Evolutionary conservation across 495 filamentous ascomycete genomes (phyloP), one percentile per base, ranked within the genome.

Genomic region (Pyrenula massariospora): DNA sequence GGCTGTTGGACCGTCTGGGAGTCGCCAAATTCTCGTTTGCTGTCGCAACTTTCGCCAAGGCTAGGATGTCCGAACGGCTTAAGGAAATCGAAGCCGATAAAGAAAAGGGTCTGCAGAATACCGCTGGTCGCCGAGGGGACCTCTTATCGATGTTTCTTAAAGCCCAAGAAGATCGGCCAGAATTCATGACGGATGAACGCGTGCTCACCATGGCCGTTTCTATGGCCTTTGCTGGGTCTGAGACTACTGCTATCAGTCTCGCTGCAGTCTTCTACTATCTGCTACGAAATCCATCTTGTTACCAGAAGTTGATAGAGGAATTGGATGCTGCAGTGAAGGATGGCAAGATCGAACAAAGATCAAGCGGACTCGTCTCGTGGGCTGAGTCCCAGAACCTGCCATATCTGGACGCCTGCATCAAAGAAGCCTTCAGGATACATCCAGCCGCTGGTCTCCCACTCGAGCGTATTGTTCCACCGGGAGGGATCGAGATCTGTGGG

Each of bases 241-340:
- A 87, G 62, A 86, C 83, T 5, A 87, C 84, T 0, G 85, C 83
- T 15, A 85, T 85, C 55, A 79, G 74, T 20, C 70, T 88, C 0
- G 68, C 74, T 1, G 71, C 80, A 1, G 73, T 87, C 0, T 84
- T 89, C 57, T 87, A 89, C 64, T 83, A 78, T 62, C 65, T 87
- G 2, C 70, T 84, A 8, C 78, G 80, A 52, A 77, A 73, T 56
- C 81, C 76, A 0, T 8, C 48, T 0, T 73, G 70, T 24, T 67
- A 83, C 58, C 59, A 56, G 0, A 67, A 62, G 12, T 60, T 86
- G 50, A 66, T 63, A 21, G 59, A 63, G 2, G 84, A 87, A 58
- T 63, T 89, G 0, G 80, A 86, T 55, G 67, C 62, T 1, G 76
- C 80, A 0, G 74, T 72, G 0, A 57, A 62, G 2, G 52, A 66